Percentiles rank a stretch among this genome's conserved stretches.
These are phyloP conservation scores for Pulveroboletus sp. DNA, from an alignment of 768 basidiomycete species.

Conservation along the genomic window DNA sequence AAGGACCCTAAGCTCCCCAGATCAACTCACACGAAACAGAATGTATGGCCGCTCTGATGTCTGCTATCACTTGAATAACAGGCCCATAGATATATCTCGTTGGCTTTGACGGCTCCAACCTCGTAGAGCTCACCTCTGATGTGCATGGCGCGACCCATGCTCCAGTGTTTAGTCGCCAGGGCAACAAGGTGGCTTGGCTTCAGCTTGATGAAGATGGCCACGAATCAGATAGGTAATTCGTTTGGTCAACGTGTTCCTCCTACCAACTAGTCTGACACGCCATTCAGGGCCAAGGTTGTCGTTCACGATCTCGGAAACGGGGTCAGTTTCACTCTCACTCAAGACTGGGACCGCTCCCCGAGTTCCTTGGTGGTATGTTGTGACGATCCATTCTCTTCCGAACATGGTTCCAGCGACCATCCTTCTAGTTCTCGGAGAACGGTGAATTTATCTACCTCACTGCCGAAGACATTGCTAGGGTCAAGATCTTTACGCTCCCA, in stretches of 20 bases:
- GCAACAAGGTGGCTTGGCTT: constrained; percentile 78
- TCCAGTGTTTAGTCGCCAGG: constrained; percentile 64
- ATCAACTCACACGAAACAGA: constrained; percentile 87
- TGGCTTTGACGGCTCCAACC: constrained; percentile 47
- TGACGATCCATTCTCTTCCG: background rate
- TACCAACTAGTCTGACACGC: background rate
- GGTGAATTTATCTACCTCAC: constrained; percentile 66
- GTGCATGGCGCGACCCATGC: constrained; percentile 76
- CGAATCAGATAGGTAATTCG: constrained; percentile 70
- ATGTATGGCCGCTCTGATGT: constrained; percentile 40
- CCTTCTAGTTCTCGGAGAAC: constrained; percentile 64
- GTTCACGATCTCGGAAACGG: constrained; percentile 68
- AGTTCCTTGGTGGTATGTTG: constrained; percentile 14
- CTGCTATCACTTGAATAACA: background rate
- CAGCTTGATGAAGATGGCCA: constrained; percentile 86
- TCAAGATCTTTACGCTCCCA: constrained; percentile 68
- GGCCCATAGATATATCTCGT: constrained; percentile 64
- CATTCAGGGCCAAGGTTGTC: constrained; percentile 63
- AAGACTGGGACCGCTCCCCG: constrained; percentile 83
- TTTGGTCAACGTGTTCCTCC: background rate
- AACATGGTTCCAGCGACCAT: background rate
- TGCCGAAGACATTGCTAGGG: constrained; percentile 72
- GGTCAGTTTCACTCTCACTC: constrained; percentile 70
- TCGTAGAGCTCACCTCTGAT: constrained; percentile 74
- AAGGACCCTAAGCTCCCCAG: constrained; percentile 75